Base-by-base conservation (phyloP, 257 asterid genomes). In the Jacaranda mimosifolia region DNA sequence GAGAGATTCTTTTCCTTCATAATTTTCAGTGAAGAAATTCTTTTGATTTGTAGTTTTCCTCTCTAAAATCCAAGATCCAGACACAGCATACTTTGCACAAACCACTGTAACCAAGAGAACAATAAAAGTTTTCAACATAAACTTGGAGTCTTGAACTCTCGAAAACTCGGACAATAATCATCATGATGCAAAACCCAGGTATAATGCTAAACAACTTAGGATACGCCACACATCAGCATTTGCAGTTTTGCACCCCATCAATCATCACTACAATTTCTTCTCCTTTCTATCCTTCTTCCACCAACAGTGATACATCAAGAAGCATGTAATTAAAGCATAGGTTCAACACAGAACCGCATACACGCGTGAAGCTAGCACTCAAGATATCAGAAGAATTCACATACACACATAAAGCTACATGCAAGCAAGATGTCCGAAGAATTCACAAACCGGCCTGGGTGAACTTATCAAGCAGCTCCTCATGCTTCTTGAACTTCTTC, bases 381-480 rank as follows among this genome's bases (percentile, higher is more conserved):
- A 65, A 80, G 19, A 14, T 32, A 48, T 52, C 53, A 1, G 19
- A 56, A 0, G 40, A 70, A 69, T 62, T 78, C 64, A 88, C 83
- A 11, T 26, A 26, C n/a, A 43, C 18, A 59, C 45, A 74, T 3
- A 32, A 49, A 14, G 53, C 32, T 4, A 43, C 51, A 40, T 39
- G 65, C 39, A 58, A 2, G 63, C 66, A 64, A 80, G 18, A 13
- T 32, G 52, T 57, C 58, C 3, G 32, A 55, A 0, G 45, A 70
- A 69, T 62, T 79, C 65, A 88, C 83, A 12, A 82, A 91, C 97
- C 97, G 79, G 99, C 82, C 38, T 85, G 81, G 7, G 88, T 70
- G 87, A 92, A 95, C 78, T 70, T 89, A 58, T 83, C 85, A 19
- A 93, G 88, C 59, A 95, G 87, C 76, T 85, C 90, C 71, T 87